Base-by-base conservation (phyloP, 1,139 yeast species). In the Debaryomycetaceae sp. region DNA sequence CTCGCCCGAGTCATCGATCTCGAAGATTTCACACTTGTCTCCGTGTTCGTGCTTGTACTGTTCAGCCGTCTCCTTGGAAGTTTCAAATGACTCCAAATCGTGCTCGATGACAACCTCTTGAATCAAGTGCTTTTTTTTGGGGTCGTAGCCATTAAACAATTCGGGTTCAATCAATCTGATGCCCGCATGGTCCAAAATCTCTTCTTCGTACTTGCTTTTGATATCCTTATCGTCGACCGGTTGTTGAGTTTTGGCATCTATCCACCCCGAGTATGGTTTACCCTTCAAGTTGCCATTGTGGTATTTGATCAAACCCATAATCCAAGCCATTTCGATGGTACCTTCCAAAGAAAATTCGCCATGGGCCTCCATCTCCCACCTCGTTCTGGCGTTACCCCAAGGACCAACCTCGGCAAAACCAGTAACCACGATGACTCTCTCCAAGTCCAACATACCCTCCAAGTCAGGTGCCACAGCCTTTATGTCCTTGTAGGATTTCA, bases 391-490 rank as follows among this genome's bases (percentile, higher is more conserved):
- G 58, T 89, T 88, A 77, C 98, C 98, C 96, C 96, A 93, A 56
- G 98, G 98, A 56, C 96, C 94, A 47, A 91, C 97, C 68, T 91
- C 98, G 43, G 96, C 72, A 68, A 89, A 91, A 64, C 98, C 98
- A 33, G 98, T 89, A 38, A 89, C 89, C 42, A 91, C 98, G 44
- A 89, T 75, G 40, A 88, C 91, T 49, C 78, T 79, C 55, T 88
- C 96, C 56, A 89, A 79, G 55, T 91, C 96, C 48, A 91, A 71
- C 75, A 91, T 71, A 37, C 96, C 96, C 60, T 85, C 91, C 51
- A 91, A 72, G 40, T 85, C 82, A 34, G 85, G 80, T 40, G 94
- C 68, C 35, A 75, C 53, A 32, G 71, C 51, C 62, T 84, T 85
- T 51, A 91, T 66, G 39, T 84, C 82, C 23, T 78, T 76, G 54